Percentiles rank a stretch among this genome's conserved stretches.
Evolutionary conservation across 306 rosid species (phyloP).

Genomic region (Malus sylvestris): DNA sequence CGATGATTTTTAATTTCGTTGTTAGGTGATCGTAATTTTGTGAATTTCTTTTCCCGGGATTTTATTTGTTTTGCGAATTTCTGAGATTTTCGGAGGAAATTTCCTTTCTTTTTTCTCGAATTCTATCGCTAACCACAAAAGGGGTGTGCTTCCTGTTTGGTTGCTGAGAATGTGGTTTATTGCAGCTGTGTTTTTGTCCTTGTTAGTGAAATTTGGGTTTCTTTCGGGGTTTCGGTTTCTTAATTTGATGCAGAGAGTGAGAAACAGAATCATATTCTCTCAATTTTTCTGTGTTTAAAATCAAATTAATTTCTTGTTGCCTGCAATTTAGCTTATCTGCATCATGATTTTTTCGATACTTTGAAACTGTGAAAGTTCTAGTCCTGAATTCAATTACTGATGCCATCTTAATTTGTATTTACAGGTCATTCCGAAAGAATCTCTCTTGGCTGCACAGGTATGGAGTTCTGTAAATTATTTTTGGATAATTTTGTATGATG

Average conservation of each 20-base stretch:
- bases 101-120: background rate
- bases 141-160: background rate
- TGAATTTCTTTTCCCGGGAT: background rate
- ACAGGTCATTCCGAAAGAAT: background rate
- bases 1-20: background rate
- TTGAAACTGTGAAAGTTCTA: background rate
- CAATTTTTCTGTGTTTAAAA: background rate
- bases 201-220: background rate
- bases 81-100: background rate
- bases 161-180: background rate
- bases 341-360: background rate
- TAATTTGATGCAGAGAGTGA: background rate
- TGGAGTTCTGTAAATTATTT: constrained; percentile 18
- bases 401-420: background rate
- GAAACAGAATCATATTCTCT: background rate
- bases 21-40: background rate
- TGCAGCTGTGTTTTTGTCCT: background rate
- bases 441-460: background rate
- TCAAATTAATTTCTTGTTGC: background rate
- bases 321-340: background rate
- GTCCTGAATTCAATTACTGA: background rate
- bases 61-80: background rate
- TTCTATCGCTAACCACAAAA: background rate
- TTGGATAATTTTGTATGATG: background rate
- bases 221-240: background rate